phyloP scores from a whole-genome alignment of 441 rosid species.

The Populus hybrid region DNA sequence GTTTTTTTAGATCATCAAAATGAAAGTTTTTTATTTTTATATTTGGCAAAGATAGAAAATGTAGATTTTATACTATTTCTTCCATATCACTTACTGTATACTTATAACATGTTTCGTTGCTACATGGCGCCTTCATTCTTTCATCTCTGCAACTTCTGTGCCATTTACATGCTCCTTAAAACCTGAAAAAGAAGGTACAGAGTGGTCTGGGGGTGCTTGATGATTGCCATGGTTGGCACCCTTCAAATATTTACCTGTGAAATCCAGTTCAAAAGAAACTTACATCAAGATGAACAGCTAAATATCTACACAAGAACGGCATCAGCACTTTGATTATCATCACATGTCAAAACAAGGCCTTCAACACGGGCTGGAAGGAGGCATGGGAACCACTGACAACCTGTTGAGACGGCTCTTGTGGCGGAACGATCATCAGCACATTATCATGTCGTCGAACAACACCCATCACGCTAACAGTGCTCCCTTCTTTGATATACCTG shows the following conservation, averaged over 20 bases:
- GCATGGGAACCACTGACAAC: constrained; percentile 75
- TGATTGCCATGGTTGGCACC: neutral
- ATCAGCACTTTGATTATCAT: constrained; percentile 66
- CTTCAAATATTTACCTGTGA: constrained; percentile 19
- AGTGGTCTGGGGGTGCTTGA: neutral
- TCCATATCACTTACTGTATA: no score
- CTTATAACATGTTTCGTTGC: no score
- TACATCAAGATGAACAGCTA: neutral
- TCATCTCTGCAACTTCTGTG: constrained; percentile 1
- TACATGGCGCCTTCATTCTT: no score
- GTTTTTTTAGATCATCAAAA: no score
- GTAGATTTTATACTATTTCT: no score
- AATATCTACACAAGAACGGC: constrained; percentile 70
- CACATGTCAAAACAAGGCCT: constrained; percentile 72
- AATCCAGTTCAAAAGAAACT: constrained; percentile 23
- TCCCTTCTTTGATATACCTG: constrained; percentile 91
- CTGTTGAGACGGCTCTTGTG: constrained; percentile 71
- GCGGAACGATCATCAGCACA: constrained; percentile 78
- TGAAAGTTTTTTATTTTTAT: no score
- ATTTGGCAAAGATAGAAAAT: no score
- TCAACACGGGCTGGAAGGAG: constrained; percentile 73
- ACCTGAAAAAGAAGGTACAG: constrained; percentile 9
- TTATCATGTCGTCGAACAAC: constrained; percentile 82
- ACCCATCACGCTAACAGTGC: constrained; percentile 91
- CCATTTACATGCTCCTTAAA: constrained; percentile 16